Conservation (phyloP, 768 basidiomycete species). For the Tulasnella sp. region DNA sequence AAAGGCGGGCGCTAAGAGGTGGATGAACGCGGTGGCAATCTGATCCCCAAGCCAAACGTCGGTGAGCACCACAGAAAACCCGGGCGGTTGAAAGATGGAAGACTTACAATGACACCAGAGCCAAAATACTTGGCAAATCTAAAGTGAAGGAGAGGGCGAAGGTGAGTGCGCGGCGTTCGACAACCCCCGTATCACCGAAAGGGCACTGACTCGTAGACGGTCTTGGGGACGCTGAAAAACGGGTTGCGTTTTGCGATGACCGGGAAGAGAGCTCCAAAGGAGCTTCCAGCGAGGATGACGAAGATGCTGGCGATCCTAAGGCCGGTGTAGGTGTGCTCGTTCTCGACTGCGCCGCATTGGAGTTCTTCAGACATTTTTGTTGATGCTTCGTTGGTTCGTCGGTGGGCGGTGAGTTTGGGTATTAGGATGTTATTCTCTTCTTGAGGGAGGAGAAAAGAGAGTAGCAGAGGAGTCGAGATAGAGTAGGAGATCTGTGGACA, state of each 20-base stretch:
- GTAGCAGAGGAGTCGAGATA: neutral
- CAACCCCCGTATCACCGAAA: neutral
- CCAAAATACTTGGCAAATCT: conserved; percentile 90
- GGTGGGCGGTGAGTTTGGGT: neutral
- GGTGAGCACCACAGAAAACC: neutral
- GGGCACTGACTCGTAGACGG: conserved; percentile 64
- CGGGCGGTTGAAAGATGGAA: neutral
- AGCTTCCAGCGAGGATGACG: conserved; percentile 61
- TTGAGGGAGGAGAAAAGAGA: neutral
- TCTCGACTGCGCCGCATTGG: conserved; percentile 26
- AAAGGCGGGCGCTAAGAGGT: conserved; percentile 72
- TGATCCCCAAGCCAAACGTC: conserved; percentile 36
- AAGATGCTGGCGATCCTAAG: conserved; percentile 72
- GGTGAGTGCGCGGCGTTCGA: neutral
- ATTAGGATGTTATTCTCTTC: neutral
- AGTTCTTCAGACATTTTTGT: conserved; percentile 21
- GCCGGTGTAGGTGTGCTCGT: conserved; percentile 19
- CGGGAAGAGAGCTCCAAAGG: conserved; percentile 65
- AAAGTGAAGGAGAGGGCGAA: neutral
- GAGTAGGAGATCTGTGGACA: neutral
- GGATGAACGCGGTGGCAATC: conserved; percentile 89
- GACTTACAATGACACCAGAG: conserved; percentile 76
- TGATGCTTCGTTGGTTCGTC: neutral
- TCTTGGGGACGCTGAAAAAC: conserved; percentile 55
- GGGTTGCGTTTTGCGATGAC: conserved; percentile 54